A percentile compares a stretch with the other conserved stretches of the same genome.
Evolutionary conservation across 257 asterid genomes (phyloP).

Genomic region (Capsicum chinense): DNA sequence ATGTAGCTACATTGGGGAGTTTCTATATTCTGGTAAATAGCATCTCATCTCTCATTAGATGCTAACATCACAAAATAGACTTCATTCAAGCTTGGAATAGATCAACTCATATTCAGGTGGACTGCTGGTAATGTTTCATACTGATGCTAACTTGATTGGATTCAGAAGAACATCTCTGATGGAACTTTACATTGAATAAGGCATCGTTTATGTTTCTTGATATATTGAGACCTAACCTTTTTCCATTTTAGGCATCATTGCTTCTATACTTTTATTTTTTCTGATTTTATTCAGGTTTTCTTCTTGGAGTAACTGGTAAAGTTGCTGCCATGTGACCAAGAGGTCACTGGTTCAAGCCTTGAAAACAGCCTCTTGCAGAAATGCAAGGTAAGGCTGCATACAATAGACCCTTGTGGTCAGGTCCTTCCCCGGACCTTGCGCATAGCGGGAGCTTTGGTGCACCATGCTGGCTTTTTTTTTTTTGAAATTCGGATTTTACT

Average conservation of each 20-base stretch:
- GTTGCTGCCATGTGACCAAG: too few species aligned
- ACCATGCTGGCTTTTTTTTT: too few species aligned
- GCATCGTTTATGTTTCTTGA: background rate
- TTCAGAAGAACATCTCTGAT: constrained; percentile 12
- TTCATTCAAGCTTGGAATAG: constrained; percentile 15
- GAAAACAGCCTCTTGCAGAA: too few species aligned
- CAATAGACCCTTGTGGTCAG: too few species aligned
- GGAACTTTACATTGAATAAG: background rate
- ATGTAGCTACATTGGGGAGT: background rate
- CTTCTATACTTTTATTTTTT: background rate
- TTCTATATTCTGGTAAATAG: constrained; percentile 10
- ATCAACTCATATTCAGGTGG: background rate
- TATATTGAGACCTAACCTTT: background rate
- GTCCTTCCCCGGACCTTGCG: too few species aligned
- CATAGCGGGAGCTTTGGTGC: too few species aligned
- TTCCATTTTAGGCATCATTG: constrained; percentile 5
- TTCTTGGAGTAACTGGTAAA: too few species aligned
- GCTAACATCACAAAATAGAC: constrained; percentile 10
- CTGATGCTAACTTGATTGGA: constrained; percentile 10
- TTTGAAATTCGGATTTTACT: background rate
- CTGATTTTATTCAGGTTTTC: constrained; percentile 13
- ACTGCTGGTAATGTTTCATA: constrained; percentile 18
- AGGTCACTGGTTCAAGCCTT: too few species aligned
- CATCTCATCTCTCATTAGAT: background rate
- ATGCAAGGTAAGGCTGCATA: too few species aligned